These are phyloP conservation scores for Dactylonectria macrodidyma DNA, from an alignment of 2,329 filamentous ascomycete genomes.

Conservation along the genomic window DNA sequence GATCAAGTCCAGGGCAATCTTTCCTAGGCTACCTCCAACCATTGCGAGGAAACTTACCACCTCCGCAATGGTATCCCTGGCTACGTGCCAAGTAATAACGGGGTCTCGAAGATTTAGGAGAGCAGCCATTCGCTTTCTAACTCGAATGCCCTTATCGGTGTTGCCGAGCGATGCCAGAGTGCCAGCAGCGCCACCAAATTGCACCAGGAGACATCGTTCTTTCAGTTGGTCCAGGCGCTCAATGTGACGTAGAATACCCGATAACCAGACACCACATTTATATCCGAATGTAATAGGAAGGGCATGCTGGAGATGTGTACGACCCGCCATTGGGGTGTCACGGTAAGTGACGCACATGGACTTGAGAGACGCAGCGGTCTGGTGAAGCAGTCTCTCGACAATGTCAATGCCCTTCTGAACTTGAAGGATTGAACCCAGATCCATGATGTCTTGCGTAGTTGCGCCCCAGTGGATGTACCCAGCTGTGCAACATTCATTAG, in stretches of 20 bases:
- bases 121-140: constrained; percentile 64
- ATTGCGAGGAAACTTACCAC: constrained; percentile 68
- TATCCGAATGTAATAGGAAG: constrained; percentile 70
- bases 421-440: constrained; percentile 67
- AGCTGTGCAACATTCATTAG: constrained; percentile 24
- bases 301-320: constrained; percentile 71
- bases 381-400: constrained; percentile 60
- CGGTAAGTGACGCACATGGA: constrained; percentile 61
- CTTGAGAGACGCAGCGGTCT: constrained; percentile 61
- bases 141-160: constrained; percentile 62
- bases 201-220: constrained; percentile 64
- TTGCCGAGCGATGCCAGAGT: constrained; percentile 68
- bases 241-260: constrained; percentile 63
- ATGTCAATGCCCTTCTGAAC: constrained; percentile 65
- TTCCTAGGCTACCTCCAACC: constrained; percentile 67
- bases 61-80: constrained; percentile 68
- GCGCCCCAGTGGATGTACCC: constrained; percentile 71
- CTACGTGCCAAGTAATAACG: constrained; percentile 71
- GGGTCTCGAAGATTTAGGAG: constrained; percentile 65
- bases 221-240: constrained; percentile 64
- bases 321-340: constrained; percentile 70
- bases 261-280: constrained; percentile 69
- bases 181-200: constrained; percentile 71
- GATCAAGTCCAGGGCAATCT: constrained; percentile 70
- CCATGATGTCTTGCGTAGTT: constrained; percentile 74